Conservation (phyloP, 2,329 filamentous ascomycete genomes). For the Beauveria australis region DNA sequence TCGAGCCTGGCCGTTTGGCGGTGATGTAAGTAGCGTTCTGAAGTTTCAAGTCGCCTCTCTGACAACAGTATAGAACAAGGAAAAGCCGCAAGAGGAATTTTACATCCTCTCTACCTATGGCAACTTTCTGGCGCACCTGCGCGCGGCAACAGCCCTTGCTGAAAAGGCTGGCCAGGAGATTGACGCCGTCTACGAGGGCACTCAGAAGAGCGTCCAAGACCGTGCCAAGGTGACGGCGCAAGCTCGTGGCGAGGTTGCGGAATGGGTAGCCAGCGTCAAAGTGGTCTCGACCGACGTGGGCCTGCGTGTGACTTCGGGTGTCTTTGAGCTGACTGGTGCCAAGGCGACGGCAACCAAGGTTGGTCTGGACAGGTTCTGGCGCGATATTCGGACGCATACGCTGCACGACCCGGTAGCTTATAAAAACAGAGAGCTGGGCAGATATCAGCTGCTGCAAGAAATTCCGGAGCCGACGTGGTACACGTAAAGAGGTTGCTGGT, state of each 20-base stretch:
- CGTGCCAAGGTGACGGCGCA: constrained; percentile 38
- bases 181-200: constrained; percentile 35
- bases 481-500: constrained; percentile 30
- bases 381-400: constrained; percentile 57
- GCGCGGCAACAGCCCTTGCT: constrained; percentile 50
- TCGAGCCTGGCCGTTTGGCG: constrained; percentile 55
- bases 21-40: constrained; percentile 36
- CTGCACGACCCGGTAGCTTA: constrained; percentile 61
- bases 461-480: constrained; percentile 54
- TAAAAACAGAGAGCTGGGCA: constrained; percentile 55
- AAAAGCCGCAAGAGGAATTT: constrained; percentile 51
- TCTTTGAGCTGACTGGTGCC: constrained; percentile 57
- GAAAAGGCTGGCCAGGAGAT: constrained; percentile 46
- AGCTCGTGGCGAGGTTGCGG: constrained; percentile 51
- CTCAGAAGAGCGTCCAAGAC: constrained; percentile 22
- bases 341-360: constrained; percentile 49
- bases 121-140: constrained; percentile 53
- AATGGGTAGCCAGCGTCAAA: constrained; percentile 55
- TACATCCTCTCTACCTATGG: constrained; percentile 59
- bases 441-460: constrained; percentile 48
- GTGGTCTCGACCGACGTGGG: constrained; percentile 54
- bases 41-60: background rate
- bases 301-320: constrained; percentile 48
- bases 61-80: constrained; percentile 35
- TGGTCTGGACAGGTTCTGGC: constrained; percentile 57